phyloP scores from a whole-genome alignment of 163 green algal genomes.

The Coccomyxa subellipsoidea region DNA sequence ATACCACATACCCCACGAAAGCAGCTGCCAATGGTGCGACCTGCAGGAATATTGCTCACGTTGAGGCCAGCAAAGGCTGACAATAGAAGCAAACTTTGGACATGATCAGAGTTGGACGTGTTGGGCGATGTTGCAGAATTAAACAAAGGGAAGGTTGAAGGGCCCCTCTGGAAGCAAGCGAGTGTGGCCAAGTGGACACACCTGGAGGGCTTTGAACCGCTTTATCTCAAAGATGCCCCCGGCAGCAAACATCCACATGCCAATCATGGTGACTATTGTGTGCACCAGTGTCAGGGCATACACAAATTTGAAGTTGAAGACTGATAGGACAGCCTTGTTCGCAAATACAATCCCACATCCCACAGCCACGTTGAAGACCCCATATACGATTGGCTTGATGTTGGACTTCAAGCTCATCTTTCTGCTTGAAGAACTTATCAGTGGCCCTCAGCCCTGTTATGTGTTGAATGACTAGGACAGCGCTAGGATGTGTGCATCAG shows the following conservation, averaged over 20 bases:
- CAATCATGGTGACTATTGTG: conserved; percentile 45
- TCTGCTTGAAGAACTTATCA: neutral
- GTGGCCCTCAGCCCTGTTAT: neutral
- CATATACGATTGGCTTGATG: conserved; percentile 3
- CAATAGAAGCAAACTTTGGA: too few relatives aligned
- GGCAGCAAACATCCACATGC: conserved; percentile 45
- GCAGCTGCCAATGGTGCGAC: conserved; percentile 42
- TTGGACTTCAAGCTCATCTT: neutral
- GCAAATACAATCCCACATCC: conserved; percentile 52
- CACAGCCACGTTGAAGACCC: neutral
- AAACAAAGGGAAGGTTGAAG: too few relatives aligned
- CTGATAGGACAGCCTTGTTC: conserved; percentile 60
- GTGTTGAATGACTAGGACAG: neutral
- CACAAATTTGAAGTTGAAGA: conserved; percentile 53
- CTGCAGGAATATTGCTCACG: neutral
- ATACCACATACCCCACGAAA: conserved; percentile 65
- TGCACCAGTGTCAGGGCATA: conserved; percentile 59
- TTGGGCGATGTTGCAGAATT: too few relatives aligned
- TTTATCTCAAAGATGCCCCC: conserved; percentile 35
- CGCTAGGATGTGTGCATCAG: neutral
- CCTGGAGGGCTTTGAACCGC: neutral
- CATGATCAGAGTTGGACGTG: too few relatives aligned
- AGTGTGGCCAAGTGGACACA: neutral
- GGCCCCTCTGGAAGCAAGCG: too few relatives aligned
- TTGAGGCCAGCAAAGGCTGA: too few relatives aligned